phyloP scores from a whole-genome alignment of 2,329 filamentous ascomycete species.

The Camptophora hylomeconis region DNA sequence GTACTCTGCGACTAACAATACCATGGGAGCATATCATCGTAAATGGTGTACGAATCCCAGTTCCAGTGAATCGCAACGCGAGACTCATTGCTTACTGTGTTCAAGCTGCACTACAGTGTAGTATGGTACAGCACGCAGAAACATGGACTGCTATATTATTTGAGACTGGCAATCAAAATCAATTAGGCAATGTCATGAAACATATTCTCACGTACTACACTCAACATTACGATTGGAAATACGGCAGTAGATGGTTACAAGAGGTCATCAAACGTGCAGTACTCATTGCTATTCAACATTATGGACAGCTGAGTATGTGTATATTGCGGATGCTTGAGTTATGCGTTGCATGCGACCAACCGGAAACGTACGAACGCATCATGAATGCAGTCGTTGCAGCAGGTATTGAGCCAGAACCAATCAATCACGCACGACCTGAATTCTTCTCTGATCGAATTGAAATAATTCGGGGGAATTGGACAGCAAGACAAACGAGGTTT shows the following conservation, averaged over 20 bases:
- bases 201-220: constrained; percentile 13
- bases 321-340: constrained; percentile 16
- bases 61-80: constrained; percentile 1
- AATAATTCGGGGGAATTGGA: constrained; percentile 2
- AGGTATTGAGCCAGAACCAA: constrained; percentile 7
- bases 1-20: no score
- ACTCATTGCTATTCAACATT: constrained; percentile 7
- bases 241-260: constrained; percentile 13
- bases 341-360: constrained; percentile 13
- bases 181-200: constrained; percentile 11
- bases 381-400: constrained; percentile 11
- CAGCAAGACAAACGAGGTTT: no score
- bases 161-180: no score
- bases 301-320: constrained; percentile 2
- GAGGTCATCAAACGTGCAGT: constrained; percentile 9
- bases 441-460: constrained; percentile 1
- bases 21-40: no score
- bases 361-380: constrained; percentile 12
- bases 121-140: no score
- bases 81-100: constrained; percentile 1
- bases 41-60: no score
- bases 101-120: no score
- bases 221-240: constrained; percentile 10
- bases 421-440: constrained; percentile 1
- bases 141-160: no score